Evolutionary conservation across 495 filamentous ascomycete species (phyloP).

Genomic region (Aspergillus bridgeri): DNA sequence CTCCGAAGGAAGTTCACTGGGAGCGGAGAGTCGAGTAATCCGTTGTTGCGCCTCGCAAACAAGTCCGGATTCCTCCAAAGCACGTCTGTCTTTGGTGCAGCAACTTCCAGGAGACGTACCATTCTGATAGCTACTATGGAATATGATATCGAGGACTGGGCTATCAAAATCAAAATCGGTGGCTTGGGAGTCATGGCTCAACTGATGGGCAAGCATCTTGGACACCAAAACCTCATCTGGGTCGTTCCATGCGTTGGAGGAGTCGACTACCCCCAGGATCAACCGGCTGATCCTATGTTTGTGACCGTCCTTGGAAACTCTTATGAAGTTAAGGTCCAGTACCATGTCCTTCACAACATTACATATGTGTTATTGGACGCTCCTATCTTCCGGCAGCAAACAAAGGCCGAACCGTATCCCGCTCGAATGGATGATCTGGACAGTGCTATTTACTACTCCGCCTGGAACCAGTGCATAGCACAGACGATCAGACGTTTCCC

Average conservation of each 20-base stretch:
- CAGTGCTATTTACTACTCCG: conserved; percentile 68
- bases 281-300: conserved; percentile 58
- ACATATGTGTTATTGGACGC: conserved; percentile 71
- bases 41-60: conserved; percentile 33
- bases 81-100: conserved; percentile 45
- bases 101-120: conserved; percentile 43
- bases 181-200: conserved; percentile 69
- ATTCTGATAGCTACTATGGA: conserved; percentile 70
- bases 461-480: conserved; percentile 72
- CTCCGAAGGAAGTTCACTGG: conserved; percentile 29
- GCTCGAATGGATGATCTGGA: conserved; percentile 73
- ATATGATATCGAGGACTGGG: conserved; percentile 71
- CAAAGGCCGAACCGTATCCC: conserved; percentile 64
- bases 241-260: conserved; percentile 74
- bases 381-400: conserved; percentile 67
- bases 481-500: conserved; percentile 56
- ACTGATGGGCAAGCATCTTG: conserved; percentile 66
- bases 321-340: conserved; percentile 64
- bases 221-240: conserved; percentile 68
- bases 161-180: conserved; percentile 71
- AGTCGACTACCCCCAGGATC: conserved; percentile 61
- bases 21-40: conserved; percentile 25
- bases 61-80: conserved; percentile 45
- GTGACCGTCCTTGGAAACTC: conserved; percentile 62
- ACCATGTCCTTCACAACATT: conserved; percentile 63